Evolutionary conservation across 257 asterid species (phyloP).

Genomic region (Solanum sitiens): DNA sequence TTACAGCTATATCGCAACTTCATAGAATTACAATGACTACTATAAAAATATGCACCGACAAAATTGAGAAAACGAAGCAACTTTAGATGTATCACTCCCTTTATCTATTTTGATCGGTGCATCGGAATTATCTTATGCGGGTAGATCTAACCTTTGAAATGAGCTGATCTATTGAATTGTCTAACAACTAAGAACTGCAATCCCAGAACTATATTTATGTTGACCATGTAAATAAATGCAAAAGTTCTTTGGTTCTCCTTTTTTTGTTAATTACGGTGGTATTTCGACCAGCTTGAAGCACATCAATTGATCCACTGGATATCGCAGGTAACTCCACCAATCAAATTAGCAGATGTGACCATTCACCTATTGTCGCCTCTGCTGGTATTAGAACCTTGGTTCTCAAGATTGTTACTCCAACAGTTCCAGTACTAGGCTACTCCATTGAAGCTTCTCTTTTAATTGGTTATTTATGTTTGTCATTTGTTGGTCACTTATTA

Average conservation of each 20-base stretch:
- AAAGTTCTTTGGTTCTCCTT: neutral
- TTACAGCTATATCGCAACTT: neutral
- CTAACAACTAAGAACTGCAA: neutral
- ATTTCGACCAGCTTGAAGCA: neutral
- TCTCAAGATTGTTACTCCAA: neutral
- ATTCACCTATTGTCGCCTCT: neutral
- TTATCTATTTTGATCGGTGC: neutral
- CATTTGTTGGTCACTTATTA: neutral
- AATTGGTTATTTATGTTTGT: neutral
- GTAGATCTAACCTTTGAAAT: neutral
- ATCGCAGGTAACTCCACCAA: neutral
- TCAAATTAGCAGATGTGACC: neutral
- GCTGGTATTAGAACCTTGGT: neutral
- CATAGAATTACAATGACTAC: neutral
- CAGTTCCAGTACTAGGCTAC: neutral
- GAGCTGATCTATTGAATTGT: neutral
- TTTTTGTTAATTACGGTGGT: neutral
- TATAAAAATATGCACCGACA: neutral
- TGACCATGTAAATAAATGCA: neutral
- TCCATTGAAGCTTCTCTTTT: neutral
- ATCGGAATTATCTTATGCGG: neutral
- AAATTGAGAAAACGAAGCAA: neutral
- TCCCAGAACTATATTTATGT: neutral
- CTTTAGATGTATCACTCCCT: neutral
- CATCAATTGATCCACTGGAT: neutral